phyloP scores from a whole-genome alignment of 129 eudicot species.

The Helichrysum umbraculigerum region DNA sequence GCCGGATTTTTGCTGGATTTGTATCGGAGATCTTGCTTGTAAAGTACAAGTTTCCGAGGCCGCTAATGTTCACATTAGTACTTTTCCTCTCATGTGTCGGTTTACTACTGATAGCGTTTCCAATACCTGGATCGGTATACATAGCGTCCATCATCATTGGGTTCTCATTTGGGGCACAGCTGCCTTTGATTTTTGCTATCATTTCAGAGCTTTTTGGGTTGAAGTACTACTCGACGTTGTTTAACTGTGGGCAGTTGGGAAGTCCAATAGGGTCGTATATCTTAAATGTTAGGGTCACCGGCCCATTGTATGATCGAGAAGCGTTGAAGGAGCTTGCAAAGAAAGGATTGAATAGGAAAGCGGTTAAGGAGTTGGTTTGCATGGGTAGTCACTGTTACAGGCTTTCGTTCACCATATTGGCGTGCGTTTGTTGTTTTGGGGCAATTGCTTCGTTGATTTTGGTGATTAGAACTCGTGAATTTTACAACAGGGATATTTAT shows the following conservation, averaged over 20 bases:
- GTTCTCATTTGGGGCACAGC: constrained; percentile 80
- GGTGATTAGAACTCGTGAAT: constrained; percentile 50
- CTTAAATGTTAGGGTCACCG: constrained; percentile 46
- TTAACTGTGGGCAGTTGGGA: constrained; percentile 55
- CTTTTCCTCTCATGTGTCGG: constrained; percentile 68
- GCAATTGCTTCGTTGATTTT: constrained; percentile 44
- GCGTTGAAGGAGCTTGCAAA: constrained; percentile 45
- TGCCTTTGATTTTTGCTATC: constrained; percentile 44
- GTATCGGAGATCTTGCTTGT: constrained; percentile 54
- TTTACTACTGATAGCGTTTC: constrained; percentile 71
- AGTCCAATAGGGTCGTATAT: constrained; percentile 59
- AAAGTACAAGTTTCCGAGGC: constrained; percentile 76
- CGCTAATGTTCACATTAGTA: constrained; percentile 61
- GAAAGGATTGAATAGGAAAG: constrained; percentile 35
- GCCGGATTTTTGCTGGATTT: constrained; percentile 66
- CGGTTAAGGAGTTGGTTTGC: constrained; percentile 47
- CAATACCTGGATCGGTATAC: constrained; percentile 65
- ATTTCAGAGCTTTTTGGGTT: constrained; percentile 61
- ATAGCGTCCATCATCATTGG: constrained; percentile 68
- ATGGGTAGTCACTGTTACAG: constrained; percentile 50
- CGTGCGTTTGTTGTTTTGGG: constrained; percentile 46
- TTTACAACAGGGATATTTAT: constrained; percentile 44
- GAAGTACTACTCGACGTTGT: constrained; percentile 56
- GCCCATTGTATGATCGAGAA: constrained; percentile 53
- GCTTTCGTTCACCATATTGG: constrained; percentile 40